These are phyloP conservation scores for Liquidambar formosana DNA, from an alignment of 164 flowering plant species.

Conservation along the genomic window DNA sequence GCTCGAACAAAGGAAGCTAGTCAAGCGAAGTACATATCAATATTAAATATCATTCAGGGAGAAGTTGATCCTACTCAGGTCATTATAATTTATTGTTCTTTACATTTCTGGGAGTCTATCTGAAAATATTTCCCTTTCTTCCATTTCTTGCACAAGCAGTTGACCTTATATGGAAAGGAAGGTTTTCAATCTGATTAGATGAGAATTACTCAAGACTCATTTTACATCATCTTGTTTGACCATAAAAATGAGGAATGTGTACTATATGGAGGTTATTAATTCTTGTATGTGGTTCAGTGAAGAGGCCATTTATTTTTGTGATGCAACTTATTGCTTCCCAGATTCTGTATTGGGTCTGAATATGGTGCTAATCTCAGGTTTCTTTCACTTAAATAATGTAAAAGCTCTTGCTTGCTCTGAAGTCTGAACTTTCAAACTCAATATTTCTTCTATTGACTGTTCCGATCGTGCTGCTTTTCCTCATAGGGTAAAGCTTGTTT, in stretches of 20 bases:
- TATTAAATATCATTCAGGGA: slow-evolving; percentile 97
- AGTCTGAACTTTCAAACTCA: no score
- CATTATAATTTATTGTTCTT: not conserved
- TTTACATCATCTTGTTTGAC: no score
- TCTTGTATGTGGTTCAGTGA: not conserved
- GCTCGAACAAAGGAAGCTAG: slow-evolving; percentile 98
- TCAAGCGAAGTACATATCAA: slow-evolving; percentile 97
- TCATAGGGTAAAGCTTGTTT: no score
- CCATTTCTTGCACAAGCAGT: not conserved
- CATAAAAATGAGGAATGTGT: not conserved
- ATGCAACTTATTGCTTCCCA: no score
- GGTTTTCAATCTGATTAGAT: not conserved
- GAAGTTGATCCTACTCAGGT: slow-evolving; percentile 99
- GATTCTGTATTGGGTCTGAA: no score
- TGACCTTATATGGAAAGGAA: not conserved
- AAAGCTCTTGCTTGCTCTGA: no score
- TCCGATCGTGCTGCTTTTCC: no score
- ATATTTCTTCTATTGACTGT: no score
- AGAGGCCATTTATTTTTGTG: not conserved
- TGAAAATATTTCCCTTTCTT: not conserved
- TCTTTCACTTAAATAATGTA: no score
- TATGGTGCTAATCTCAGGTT: no score
- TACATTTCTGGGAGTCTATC: not conserved
- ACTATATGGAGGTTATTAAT: not conserved
- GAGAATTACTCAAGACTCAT: no score